Evolutionary conservation across 768 basidiomycete genomes (phyloP), one percentile per base, ranked within the genome.

Genomic region (Podaxis sp.): DNA sequence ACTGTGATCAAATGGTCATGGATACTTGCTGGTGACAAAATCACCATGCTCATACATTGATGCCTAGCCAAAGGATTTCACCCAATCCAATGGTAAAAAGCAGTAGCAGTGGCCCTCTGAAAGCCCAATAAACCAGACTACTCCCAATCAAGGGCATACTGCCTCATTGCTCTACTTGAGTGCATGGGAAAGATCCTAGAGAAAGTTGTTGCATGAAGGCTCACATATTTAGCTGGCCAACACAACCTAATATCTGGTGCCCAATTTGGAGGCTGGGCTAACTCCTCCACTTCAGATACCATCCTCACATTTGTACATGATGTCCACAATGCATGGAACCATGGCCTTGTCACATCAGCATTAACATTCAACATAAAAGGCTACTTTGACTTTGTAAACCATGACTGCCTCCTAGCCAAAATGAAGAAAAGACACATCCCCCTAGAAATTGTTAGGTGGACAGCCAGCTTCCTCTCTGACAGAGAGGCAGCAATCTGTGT

Each of bases 111-210:
- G 0, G 72, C 72, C 1, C 66, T 79, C 0, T 58, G 65, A 5
- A 80, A 80, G 69, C 74, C 74, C 0, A 66, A 70, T 30, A 80
- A 80, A 60, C 69, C 72, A 0, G 72, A 77, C 67, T 77, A 79
- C 66, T 70, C 73, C 0, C 68, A 72, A 54, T 73, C 75, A 0
- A 52, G 70, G 7, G 71, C 78, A 1, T 79, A 78, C 67, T 55
- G 72, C 0, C 73, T 73, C 0, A 78, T 79, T 28, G 69, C 68
- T 9, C 72, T 77, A 11, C 69, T 77, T 0, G 74, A 77, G 44
- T 74, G 72, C 59, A 57, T 77, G 0, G 74, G 76, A 1, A 78
- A 79, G 46, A 54, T 76, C 0, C 63, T 75, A 0, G 74, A 77
- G 46, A 65, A 65, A 9, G 66, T 79, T 2, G 63, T 72, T 0